Percentiles rank a stretch among this genome's conserved stretches.
phyloP scores from a whole-genome alignment of 805 yeast species.

The Grigorovia yakushimaensis region DNA sequence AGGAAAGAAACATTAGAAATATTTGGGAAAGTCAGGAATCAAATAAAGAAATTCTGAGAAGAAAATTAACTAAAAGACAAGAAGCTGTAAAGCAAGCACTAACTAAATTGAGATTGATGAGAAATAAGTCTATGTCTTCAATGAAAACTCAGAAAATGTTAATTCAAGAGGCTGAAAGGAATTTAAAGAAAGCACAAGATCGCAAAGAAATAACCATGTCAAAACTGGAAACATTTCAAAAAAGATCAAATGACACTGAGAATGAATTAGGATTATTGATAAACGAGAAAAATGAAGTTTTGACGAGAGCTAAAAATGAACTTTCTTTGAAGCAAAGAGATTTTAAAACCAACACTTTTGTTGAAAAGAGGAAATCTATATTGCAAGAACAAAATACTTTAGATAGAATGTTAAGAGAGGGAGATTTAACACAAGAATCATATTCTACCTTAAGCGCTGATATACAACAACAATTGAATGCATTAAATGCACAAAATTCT shows the following conservation, averaged over 20 bases:
- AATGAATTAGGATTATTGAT: constrained; percentile 8
- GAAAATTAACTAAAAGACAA: constrained; percentile 19
- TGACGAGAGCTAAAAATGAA: constrained; percentile 13
- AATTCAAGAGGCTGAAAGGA: constrained; percentile 9
- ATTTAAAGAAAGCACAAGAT: constrained; percentile 6
- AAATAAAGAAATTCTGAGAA: constrained; percentile 13
- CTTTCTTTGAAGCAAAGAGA: constrained; percentile 15
- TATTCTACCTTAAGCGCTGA: constrained; percentile 6
- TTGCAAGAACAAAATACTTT: constrained; percentile 11
- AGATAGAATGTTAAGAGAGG: constrained; percentile 9
- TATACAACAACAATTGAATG: constrained; percentile 11
- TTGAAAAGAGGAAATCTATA: constrained; percentile 13
- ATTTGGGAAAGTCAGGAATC: constrained; percentile 11
- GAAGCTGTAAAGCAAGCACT: constrained; percentile 10
- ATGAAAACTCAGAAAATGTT: constrained; percentile 13
- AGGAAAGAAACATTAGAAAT: constrained; percentile 9
- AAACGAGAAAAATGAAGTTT: constrained; percentile 9
- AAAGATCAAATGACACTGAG: constrained; percentile 6
- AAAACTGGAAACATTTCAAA: constrained; percentile 13
- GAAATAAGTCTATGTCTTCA: constrained; percentile 4
- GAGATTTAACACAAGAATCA: constrained; percentile 7
- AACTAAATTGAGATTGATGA: constrained; percentile 3
- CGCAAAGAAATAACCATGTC: constrained; percentile 13
- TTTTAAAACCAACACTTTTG: constrained; percentile 5
- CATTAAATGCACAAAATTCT: constrained; percentile 3